Percentiles rank a stretch among this genome's conserved stretches.
Evolutionary conservation across 495 filamentous ascomycete species (phyloP).

Genomic region (Talaromyces liani): DNA sequence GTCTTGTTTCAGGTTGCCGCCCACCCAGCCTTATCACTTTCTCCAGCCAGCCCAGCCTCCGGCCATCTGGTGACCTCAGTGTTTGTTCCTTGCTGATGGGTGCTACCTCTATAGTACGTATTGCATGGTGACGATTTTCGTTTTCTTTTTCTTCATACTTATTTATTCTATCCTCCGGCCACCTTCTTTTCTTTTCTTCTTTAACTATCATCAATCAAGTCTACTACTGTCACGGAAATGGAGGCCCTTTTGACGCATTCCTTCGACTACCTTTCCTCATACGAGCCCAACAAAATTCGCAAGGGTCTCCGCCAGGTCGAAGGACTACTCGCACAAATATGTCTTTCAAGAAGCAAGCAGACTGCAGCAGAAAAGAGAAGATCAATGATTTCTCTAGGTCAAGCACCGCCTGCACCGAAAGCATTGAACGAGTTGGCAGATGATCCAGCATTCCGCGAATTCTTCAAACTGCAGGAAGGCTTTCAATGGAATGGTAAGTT

Average conservation of each 20-base stretch:
- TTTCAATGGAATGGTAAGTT: slow-evolving; percentile 88
- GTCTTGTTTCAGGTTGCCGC: not conserved
- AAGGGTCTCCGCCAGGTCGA: slow-evolving; percentile 95
- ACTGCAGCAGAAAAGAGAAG: slow-evolving; percentile 34
- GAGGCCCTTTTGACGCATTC: slow-evolving; percentile 86
- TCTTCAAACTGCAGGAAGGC: slow-evolving; percentile 91
- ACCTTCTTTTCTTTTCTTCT: not conserved
- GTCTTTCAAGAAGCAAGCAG: slow-evolving; percentile 56
- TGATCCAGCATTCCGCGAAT: slow-evolving; percentile 91
- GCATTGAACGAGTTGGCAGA: slow-evolving; percentile 59
- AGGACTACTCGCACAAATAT: slow-evolving; percentile 92
- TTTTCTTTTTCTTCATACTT: slow-evolving; percentile 3
- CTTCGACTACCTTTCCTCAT: slow-evolving; percentile 95
- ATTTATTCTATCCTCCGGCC: slow-evolving; percentile 12
- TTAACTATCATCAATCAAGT: slow-evolving; percentile 4
- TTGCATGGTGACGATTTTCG: not conserved
- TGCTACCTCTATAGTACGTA: too few species aligned
- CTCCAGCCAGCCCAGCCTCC: not conserved
- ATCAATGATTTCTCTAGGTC: slow-evolving; percentile 27
- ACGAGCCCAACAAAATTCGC: slow-evolving; percentile 77
- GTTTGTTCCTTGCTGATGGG: slow-evolving; percentile 9
- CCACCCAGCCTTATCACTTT: not conserved
- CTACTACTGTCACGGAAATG: slow-evolving; percentile 43
- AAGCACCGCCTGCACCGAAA: slow-evolving; percentile 44
- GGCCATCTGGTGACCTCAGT: not conserved